A percentile compares a stretch with the other conserved stretches of the same genome.
Conservation (phyloP, 176 grass and related monocot genomes). For the Phoenix roebelenii region DNA sequence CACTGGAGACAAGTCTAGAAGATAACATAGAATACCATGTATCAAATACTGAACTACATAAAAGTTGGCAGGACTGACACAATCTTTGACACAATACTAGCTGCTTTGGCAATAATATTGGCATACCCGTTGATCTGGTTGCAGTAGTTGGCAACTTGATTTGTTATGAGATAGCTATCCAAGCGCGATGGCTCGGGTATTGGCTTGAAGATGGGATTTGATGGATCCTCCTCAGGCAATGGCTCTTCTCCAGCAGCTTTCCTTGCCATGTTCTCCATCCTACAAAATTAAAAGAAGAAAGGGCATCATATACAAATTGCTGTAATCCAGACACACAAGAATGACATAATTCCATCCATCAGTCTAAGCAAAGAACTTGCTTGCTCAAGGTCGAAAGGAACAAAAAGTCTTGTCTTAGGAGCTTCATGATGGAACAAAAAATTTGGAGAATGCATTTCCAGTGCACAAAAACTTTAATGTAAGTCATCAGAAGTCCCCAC, state of each 20-base stretch:
- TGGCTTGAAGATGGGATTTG: constrained; percentile 86
- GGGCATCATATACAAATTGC: no score
- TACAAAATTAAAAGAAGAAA: constrained; percentile 21
- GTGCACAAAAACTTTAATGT: no score
- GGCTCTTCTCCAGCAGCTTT: constrained; percentile 90
- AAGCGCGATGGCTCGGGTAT: constrained; percentile 90
- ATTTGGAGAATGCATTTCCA: no score
- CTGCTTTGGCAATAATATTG: neutral
- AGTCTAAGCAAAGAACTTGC: no score
- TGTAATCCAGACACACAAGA: no score
- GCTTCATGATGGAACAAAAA: no score
- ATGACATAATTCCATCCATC: no score
- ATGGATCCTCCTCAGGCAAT: constrained; percentile 85
- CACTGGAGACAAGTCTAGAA: no score
- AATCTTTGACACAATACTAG: neutral
- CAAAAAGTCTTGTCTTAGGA: no score
- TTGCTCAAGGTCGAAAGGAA: no score
- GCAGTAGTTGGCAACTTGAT: constrained; percentile 96
- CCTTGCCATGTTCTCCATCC: constrained; percentile 76
- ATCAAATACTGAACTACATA: neutral
- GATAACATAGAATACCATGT: no score
- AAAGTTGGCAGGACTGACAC: neutral
- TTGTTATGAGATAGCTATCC: constrained; percentile 90
- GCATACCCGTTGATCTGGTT: constrained; percentile 91
- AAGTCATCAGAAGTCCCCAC: no score